phyloP scores from a whole-genome alignment of 306 rosid species.

The Sindora glabra region DNA sequence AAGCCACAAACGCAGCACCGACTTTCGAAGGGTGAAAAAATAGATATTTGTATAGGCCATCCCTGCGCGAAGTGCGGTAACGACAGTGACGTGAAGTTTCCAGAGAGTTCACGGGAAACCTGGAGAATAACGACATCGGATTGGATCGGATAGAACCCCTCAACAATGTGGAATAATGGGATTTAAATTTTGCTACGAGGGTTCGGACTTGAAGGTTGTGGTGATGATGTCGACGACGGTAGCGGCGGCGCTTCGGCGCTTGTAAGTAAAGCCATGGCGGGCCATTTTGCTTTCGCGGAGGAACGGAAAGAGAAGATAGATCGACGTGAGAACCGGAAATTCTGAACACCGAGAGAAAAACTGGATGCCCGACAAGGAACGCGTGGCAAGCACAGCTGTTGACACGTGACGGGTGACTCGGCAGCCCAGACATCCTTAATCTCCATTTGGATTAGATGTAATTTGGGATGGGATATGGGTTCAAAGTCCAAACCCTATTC shows the following conservation, averaged over 20 bases:
- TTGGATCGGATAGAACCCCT: conserved; percentile 18
- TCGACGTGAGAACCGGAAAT: no score
- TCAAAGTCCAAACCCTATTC: no score
- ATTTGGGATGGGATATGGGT: no score
- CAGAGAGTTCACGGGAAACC: conserved; percentile 25
- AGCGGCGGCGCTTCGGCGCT: no score
- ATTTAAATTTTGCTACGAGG: neutral
- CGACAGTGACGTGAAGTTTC: neutral
- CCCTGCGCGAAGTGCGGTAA: neutral
- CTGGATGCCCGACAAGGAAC: no score
- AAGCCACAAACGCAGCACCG: conserved; percentile 38
- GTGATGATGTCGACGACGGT: neutral
- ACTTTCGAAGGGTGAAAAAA: conserved; percentile 5
- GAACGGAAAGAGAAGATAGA: no score
- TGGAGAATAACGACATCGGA: conserved; percentile 34
- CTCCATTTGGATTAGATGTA: no score
- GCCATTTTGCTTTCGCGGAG: neutral
- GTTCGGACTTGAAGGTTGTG: neutral
- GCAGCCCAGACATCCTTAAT: no score
- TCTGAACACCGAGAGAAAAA: no score
- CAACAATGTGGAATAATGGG: neutral
- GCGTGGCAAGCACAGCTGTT: no score
- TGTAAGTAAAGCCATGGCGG: neutral
- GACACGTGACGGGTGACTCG: no score
- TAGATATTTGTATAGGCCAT: conserved; percentile 29